Percentiles rank a stretch among this genome's conserved stretches.
phyloP scores from a whole-genome alignment of 257 asterid genomes.

The Avicennia marina region DNA sequence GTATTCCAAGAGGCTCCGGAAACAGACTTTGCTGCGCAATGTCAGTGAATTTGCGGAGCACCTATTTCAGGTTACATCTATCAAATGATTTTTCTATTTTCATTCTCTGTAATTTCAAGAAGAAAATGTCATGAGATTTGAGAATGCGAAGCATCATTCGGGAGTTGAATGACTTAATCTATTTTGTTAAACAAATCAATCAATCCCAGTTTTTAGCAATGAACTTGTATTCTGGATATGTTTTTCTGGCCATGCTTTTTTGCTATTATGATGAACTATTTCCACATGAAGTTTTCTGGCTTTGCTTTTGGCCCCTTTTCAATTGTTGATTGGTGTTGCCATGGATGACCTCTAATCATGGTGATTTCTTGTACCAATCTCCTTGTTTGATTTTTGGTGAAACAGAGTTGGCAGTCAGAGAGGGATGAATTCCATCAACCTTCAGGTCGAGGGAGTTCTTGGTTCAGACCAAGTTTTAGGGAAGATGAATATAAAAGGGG shows the following conservation, averaged over 20 bases:
- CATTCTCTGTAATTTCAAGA: too few species aligned
- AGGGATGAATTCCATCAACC: slow-evolving; percentile 44
- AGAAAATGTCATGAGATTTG: too few species aligned
- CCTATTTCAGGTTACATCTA: slow-evolving; percentile 57
- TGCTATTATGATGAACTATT: background rate
- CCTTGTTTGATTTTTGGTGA: slow-evolving; percentile 2
- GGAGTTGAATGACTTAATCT: too few species aligned
- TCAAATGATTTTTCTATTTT: background rate
- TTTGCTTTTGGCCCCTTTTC: background rate
- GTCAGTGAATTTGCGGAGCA: slow-evolving; percentile 65
- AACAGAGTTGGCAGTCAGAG: slow-evolving; percentile 52
- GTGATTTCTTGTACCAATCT: slow-evolving; percentile 7
- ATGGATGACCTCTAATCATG: background rate
- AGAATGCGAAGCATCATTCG: background rate
- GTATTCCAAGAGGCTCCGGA: slow-evolving; percentile 47
- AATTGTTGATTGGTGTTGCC: background rate
- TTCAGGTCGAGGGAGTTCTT: slow-evolving; percentile 37
- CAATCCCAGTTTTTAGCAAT: background rate
- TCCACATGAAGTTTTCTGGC: background rate
- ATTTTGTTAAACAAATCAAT: background rate
- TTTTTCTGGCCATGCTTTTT: background rate
- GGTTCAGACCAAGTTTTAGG: slow-evolving; percentile 61
- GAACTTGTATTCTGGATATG: too few species aligned
- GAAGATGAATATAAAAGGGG: slow-evolving; percentile 41
- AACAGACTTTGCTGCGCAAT: slow-evolving; percentile 49